Conservation (phyloP, 2,329 filamentous ascomycete species). For the Apiospora malaysiana region DNA sequence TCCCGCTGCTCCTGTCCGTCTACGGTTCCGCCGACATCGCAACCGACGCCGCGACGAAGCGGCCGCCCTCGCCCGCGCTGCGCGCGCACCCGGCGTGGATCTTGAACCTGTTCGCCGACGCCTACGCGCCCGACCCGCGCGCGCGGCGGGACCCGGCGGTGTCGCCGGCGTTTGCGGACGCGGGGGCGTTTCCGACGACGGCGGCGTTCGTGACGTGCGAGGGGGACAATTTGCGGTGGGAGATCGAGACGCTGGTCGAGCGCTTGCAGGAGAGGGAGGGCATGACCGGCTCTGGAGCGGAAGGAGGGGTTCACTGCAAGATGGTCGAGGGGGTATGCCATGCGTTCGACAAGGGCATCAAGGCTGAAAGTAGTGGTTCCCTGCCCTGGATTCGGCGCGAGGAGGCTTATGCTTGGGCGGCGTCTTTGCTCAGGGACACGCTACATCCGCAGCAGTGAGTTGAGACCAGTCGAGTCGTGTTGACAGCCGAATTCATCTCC, state of each 20-base stretch:
- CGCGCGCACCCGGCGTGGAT: not conserved
- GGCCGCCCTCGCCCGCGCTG: not conserved
- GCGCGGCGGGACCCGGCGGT: not conserved
- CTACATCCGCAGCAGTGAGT: not conserved
- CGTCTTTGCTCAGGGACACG: not conserved
- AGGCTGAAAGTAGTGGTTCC: not conserved
- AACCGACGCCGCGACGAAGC: not conserved
- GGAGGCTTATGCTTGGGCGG: slow-evolving; percentile 5
- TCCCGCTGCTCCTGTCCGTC: not conserved
- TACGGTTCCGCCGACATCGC: slow-evolving; percentile 6
- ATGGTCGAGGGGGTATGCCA: not conserved
- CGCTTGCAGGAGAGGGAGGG: not conserved
- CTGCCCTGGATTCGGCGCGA: not conserved
- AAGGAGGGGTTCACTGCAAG: not conserved
- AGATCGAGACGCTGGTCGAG: not conserved
- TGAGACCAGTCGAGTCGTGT: too few species aligned
- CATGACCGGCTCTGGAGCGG: not conserved
- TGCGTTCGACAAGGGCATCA: not conserved
- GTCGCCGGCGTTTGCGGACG: not conserved
- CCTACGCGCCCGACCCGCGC: not conserved
- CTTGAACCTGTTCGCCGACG: not conserved
- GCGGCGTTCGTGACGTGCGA: not conserved
- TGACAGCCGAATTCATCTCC: too few species aligned
- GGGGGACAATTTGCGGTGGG: not conserved
- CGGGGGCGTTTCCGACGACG: not conserved